Percentiles rank a stretch among this genome's conserved stretches.
Conservation (phyloP, 164 flowering plant genomes). For the Malania oleifera region DNA sequence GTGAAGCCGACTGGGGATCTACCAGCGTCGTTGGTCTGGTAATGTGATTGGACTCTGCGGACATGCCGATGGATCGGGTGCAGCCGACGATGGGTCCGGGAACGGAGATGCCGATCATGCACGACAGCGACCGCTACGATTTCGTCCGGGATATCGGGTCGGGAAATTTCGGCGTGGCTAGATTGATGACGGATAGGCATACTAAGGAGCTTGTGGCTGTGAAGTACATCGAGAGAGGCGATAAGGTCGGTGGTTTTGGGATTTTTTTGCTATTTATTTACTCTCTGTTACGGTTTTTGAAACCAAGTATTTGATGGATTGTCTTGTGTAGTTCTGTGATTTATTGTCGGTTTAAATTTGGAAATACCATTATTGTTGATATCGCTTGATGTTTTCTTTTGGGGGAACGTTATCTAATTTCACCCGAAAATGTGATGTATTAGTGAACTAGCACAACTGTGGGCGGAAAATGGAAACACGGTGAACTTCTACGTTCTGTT, state of each 20-base stretch:
- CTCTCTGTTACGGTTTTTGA: neutral
- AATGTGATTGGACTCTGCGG: slow-evolving; percentile 11
- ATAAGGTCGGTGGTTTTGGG: slow-evolving; percentile 44
- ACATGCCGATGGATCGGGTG: slow-evolving; percentile 38
- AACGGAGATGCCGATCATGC: slow-evolving; percentile 81
- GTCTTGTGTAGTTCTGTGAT: no score
- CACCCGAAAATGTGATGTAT: no score
- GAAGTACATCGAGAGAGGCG: slow-evolving; percentile 73
- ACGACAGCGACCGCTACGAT: slow-evolving; percentile 78
- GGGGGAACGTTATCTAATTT: no score
- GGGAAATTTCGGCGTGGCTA: slow-evolving; percentile 69
- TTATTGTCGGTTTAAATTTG: no score
- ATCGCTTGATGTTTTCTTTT: no score
- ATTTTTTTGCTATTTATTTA: neutral
- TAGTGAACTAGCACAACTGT: no score
- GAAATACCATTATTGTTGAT: no score
- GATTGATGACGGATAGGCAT: slow-evolving; percentile 59
- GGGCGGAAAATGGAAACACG: no score
- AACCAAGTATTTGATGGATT: no score
- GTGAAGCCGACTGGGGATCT: slow-evolving; percentile 10
- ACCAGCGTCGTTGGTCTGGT: neutral
- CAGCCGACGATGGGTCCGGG: slow-evolving; percentile 31
- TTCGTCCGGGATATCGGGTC: slow-evolving; percentile 67
- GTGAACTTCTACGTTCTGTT: no score
- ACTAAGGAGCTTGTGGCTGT: slow-evolving; percentile 69